These are phyloP conservation scores for Aspergillus campestris DNA, from an alignment of 495 filamentous ascomycete species.

Conservation along the genomic window DNA sequence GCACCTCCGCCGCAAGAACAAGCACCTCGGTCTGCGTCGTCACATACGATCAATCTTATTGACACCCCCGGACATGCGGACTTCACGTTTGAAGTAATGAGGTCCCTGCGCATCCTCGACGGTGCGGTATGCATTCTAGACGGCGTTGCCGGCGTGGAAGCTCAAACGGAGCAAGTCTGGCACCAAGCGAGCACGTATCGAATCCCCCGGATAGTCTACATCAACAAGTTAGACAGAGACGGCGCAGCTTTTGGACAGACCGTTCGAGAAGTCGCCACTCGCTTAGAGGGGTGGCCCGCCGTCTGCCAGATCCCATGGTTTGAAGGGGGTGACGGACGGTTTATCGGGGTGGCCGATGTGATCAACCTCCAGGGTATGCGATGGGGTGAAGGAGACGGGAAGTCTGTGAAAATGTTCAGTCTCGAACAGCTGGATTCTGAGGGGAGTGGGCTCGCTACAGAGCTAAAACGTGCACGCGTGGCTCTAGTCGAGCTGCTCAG, in stretches of 20 bases:
- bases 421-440: constrained; percentile 43
- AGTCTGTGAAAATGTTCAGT: constrained; percentile 41
- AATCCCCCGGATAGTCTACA: constrained; percentile 80
- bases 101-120: constrained; percentile 87
- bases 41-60: constrained; percentile 83
- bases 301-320: constrained; percentile 97
- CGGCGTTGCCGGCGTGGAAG: constrained; percentile 93
- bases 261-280: constrained; percentile 71
- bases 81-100: constrained; percentile 95
- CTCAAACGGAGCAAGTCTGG: constrained; percentile 98
- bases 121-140: constrained; percentile 95
- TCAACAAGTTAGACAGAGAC: constrained; percentile 95
- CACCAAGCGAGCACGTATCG: constrained; percentile 72
- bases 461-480: constrained; percentile 67
- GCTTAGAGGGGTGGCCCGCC: constrained; percentile 76
- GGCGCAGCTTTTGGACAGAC: constrained; percentile 85
- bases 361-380: constrained; percentile 49
- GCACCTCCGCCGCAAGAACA: constrained; percentile 9
- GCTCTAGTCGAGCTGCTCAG: constrained; percentile 76
- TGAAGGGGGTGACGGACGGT: constrained; percentile 58
- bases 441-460: constrained; percentile 50
- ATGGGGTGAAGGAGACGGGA: constrained; percentile 58
- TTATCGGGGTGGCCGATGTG: constrained; percentile 78
- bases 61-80: constrained; percentile 98
- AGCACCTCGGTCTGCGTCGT: constrained; percentile 28